Evolutionary conservation across 78 protist genomes (phyloP).

Genomic region (Dictyostelium citrinum): DNA sequence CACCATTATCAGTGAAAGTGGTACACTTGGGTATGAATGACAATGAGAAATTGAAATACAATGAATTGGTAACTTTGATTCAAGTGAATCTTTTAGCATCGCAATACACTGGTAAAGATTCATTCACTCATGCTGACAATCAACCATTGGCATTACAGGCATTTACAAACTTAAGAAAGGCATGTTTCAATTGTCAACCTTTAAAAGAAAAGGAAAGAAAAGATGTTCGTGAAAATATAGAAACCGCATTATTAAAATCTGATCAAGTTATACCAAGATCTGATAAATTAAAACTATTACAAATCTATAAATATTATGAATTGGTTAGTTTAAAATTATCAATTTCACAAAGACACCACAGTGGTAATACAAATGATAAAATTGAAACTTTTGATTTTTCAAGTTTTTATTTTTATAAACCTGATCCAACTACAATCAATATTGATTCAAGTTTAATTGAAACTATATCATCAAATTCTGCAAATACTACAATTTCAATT

Average conservation of each 20-base stretch:
- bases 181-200: constrained; percentile 4
- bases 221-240: neutral
- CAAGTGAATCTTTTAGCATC: constrained; percentile 68
- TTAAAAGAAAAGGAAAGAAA: neutral
- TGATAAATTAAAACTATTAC: constrained; percentile 26
- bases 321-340: neutral
- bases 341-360: neutral
- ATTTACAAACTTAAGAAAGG: constrained; percentile 18
- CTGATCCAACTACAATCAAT: too few species aligned
- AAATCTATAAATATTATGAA: constrained; percentile 19
- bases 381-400: neutral
- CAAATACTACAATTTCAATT: neutral
- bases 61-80: constrained; percentile 30
- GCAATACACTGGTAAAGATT: constrained; percentile 68
- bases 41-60: constrained; percentile 12
- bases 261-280: constrained; percentile 26
- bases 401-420: neutral
- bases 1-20: neutral
- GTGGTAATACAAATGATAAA: neutral
- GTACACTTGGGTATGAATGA: neutral
- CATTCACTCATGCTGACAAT: constrained; percentile 11
- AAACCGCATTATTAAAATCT: neutral
- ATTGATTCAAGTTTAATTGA: too few species aligned
- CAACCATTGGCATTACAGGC: constrained; percentile 31
- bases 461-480: neutral